These are phyloP conservation scores for Metschnikowia cerradonensis DNA, from an alignment of 805 yeast genomes.

Conservation along the genomic window DNA sequence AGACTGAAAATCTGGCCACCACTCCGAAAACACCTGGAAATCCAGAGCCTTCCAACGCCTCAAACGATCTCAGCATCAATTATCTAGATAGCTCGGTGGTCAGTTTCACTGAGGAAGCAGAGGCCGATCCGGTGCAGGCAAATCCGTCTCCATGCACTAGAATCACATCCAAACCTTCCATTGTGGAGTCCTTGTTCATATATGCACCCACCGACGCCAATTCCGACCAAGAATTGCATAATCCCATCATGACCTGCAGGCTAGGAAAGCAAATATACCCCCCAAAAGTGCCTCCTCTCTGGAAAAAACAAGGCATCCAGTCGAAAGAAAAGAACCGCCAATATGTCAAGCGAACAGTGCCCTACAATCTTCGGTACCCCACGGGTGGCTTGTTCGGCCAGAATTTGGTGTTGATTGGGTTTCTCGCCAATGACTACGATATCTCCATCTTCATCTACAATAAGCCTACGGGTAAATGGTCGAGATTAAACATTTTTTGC, in stretches of 20 bases:
- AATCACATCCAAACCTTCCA: not conserved
- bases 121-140: not conserved
- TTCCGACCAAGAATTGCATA: constrained; percentile 12
- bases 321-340: not conserved
- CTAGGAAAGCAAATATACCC: constrained; percentile 30
- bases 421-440: constrained; percentile 43
- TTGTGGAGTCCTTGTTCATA: constrained; percentile 26
- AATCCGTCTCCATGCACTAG: not conserved
- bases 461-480: constrained; percentile 59
- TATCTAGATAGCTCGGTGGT: constrained; percentile 33
- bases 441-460: constrained; percentile 50
- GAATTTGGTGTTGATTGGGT: constrained; percentile 60
- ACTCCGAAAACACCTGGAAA: no score
- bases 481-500: constrained; percentile 51
- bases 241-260: constrained; percentile 35
- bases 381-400: constrained; percentile 65
- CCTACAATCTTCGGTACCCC: constrained; percentile 50
- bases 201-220: constrained; percentile 28
- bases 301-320: constrained; percentile 18
- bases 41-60: not conserved
- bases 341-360: constrained; percentile 28
- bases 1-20: not conserved
- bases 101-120: constrained; percentile 24
- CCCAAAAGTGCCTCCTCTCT: constrained; percentile 31
- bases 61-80: constrained; percentile 24